Percentiles rank a stretch among this genome's conserved stretches.
Conservation (phyloP, 345 rosid genomes). For the Eucalyptus tenuipes region DNA sequence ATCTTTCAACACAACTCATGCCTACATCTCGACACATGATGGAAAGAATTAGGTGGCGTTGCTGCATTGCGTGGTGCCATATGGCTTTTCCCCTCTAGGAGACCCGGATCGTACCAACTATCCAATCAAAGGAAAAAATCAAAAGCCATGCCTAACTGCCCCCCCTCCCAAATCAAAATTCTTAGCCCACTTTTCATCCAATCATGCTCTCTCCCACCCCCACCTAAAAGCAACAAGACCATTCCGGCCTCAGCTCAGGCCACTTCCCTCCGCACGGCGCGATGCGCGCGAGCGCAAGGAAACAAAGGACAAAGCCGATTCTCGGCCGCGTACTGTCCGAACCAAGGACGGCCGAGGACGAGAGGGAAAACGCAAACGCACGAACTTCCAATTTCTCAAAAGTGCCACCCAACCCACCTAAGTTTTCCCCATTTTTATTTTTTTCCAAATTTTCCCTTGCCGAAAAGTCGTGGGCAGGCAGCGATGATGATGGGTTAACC, state of each 20-base stretch:
- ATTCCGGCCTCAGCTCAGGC: not conserved
- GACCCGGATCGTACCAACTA: not conserved
- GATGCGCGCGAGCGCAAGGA: not conserved
- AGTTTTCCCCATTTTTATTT: not conserved
- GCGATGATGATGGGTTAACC: not conserved
- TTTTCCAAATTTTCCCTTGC: not conserved
- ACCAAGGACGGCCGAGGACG: not conserved
- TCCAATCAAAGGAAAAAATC: not conserved
- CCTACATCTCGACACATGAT: fast-evolving
- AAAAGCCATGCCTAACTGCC: not conserved
- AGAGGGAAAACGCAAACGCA: not conserved
- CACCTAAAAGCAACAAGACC: not conserved
- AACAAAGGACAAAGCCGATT: not conserved
- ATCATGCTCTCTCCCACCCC: not conserved
- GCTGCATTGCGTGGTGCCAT: fast-evolving
- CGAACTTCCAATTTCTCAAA: not conserved
- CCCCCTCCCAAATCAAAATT: not conserved
- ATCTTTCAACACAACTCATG: not conserved
- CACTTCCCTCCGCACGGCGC: not conserved
- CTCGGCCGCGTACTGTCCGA: not conserved
- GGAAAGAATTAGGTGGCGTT: not conserved
- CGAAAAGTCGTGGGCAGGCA: not conserved
- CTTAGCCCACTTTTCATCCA: not conserved
- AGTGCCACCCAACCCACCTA: not conserved
- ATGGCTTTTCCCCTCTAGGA: not conserved